Percentiles rank a stretch among this genome's conserved stretches.
These are phyloP conservation scores for Logfia minima DNA, from an alignment of 129 eudicot genomes.

Conservation along the genomic window DNA sequence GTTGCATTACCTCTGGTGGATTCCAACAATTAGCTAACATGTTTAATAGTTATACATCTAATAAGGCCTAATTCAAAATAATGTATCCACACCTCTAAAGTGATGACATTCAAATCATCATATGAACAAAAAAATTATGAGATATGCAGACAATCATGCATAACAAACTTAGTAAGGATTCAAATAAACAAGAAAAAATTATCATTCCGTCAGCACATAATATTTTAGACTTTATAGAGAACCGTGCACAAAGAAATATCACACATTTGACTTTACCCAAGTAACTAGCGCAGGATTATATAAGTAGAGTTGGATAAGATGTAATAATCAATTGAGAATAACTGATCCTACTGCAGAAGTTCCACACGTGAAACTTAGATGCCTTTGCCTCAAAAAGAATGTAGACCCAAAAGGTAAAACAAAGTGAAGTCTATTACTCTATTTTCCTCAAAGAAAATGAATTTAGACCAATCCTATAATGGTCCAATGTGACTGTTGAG, in stretches of 20 bases:
- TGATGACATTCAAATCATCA: background rate
- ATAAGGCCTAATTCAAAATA: background rate
- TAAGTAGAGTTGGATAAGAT: background rate
- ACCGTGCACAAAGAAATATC: background rate
- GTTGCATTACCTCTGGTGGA: background rate
- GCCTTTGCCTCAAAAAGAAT: background rate
- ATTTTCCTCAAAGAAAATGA: background rate
- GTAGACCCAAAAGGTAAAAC: background rate
- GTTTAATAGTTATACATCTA: background rate
- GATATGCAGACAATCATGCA: background rate
- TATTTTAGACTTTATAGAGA: background rate
- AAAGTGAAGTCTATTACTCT: background rate
- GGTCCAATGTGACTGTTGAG: background rate
- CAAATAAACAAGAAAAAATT: background rate
- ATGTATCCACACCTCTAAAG: background rate
- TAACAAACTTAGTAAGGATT: background rate
- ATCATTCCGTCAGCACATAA: background rate
- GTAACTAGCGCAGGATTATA: background rate
- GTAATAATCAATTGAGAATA: background rate
- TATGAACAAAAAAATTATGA: background rate
- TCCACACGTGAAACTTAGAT: background rate
- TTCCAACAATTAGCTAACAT: too few relatives aligned
- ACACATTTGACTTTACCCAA: background rate
- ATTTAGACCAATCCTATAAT: too few relatives aligned
- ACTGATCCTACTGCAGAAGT: background rate